Base-by-base conservation (phyloP, 2,329 filamentous ascomycete genomes). In the Trichoderma sp. region DNA sequence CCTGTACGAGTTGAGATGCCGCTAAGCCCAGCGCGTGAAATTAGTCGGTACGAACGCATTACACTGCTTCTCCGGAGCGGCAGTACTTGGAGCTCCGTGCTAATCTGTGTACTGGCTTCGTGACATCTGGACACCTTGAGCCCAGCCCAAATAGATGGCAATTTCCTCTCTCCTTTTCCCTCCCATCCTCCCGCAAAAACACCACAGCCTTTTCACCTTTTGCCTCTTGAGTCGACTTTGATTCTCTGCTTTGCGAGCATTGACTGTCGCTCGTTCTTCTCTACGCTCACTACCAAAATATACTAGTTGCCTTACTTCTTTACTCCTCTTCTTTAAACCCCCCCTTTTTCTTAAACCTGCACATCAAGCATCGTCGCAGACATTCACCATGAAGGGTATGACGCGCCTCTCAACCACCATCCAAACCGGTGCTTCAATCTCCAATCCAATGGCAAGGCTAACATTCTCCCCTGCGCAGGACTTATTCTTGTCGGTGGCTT, bases 401-500 rank as follows among this genome's bases (percentile, higher is more conserved):
- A 61, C 65, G 39, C 55, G 43, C 50, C 23, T 62, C n/a, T 12
- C 47, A 13, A 13, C 11, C 47, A 6, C 20, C 9, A 12, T 61
- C 57, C 26, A 43, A n/a, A 32, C 26, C 26, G 11, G 9, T 7
- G 57, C 28, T 61, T 53, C 55, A 59, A 59, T 62, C 65, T 61
- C 65, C 55, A 59, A 59, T 62, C 65, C 55, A 59, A 59, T n/a
- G 11, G 32, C 62, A 59, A 70, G 70, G 64, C 77, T 79, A 73
- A 79, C 55, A 61, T 50, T 26, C 55, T 30, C 15, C 28, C 62
- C 17, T 26, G 36, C 76, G 73, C 80, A 98, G 94, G 95, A 86
- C 92, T 98, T 82, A 98, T 97, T 92, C 95, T 98, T 82, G 96
- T 98, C 84, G 96, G 96, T 86, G 96, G 95, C 84, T 99, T 98